Evolutionary conservation across 441 rosid genomes (phyloP), one percentile per base, ranked within the genome.

Genomic region (Syzygium syzygioides): DNA sequence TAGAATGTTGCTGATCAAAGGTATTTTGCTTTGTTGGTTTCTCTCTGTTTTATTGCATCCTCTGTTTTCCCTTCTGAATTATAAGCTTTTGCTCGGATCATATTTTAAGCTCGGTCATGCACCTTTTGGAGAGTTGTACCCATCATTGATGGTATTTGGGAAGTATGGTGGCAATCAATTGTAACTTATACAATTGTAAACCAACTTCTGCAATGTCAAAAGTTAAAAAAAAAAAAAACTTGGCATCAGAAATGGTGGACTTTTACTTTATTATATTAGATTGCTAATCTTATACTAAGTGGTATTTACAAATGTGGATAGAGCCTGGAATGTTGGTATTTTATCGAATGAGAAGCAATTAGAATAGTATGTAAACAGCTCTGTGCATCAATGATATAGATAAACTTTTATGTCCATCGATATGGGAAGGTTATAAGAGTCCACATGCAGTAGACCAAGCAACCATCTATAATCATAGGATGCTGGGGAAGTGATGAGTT

Each of bases 1-100:
- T 92, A 93, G 86, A 91, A 98, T 98, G 97, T 89, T 98, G 64
- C 89, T 96, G 87, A 90, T 96, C 88, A 99, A 96, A 93, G 99
- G 99, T 98, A 89, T 90, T 86, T 11, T 26, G 19, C 59, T 76
- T 48, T 37, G 48, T 87, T 19, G n/a, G n/a, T 37, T 52, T 55
- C 55, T 48, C 20, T 53, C 23, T 56, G 84, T n/a, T 54, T 23
- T 68, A 55, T 53, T 41, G 54, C 57, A 41, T 20, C 48, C 34
- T 30, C 20, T 4, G 20, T 55, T 57, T 52, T 52, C 57, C 57
- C 85, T 15, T n/a, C 25, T 37, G 53, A 32, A 55, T 17, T 28
- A 83, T 55, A 34, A 2, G 53, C 34, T 18, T 87, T 55, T 37
- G 80, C 6, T 48, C 0, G 30, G 57, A 76, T 41, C 18, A 2